Evolutionary conservation across 306 rosid genomes (phyloP).

Genomic region (Vachellia pachyceras): DNA sequence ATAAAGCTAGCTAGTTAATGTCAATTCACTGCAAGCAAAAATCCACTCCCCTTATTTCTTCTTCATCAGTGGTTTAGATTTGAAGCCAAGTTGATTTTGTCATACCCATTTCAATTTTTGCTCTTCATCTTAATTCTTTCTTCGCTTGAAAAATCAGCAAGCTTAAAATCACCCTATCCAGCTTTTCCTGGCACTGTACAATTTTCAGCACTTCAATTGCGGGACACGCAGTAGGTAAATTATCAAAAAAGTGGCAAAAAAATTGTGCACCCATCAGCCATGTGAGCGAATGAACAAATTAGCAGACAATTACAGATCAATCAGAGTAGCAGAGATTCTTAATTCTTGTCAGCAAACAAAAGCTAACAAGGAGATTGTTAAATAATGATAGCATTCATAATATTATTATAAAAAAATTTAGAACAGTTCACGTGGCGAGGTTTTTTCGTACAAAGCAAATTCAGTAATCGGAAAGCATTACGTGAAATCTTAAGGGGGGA

Average conservation of each 20-base stretch:
- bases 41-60: slow-evolving; percentile 18
- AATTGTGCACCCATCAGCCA: slow-evolving; percentile 30
- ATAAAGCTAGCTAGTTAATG: slow-evolving; percentile 21
- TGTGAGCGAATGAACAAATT: slow-evolving; percentile 32
- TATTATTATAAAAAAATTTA: neutral
- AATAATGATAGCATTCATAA: neutral
- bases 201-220: slow-evolving; percentile 29
- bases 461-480: neutral
- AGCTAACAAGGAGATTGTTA: neutral
- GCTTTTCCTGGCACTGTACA: slow-evolving; percentile 3
- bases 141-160: slow-evolving; percentile 38
- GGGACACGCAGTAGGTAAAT: neutral
- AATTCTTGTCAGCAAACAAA: slow-evolving; percentile 18
- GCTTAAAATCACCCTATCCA: slow-evolving; percentile 8
- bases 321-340: neutral
- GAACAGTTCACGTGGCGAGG: neutral
- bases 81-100: slow-evolving; percentile 39
- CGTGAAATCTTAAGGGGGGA: slow-evolving; percentile 25
- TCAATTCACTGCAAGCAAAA: slow-evolving; percentile 36
- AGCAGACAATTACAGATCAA: slow-evolving; percentile 41
- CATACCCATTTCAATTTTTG: slow-evolving; percentile 38
- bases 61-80: slow-evolving; percentile 28
- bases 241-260: neutral
- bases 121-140: slow-evolving; percentile 39
- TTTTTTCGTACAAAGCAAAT: slow-evolving; percentile 1